phyloP scores from a whole-genome alignment of 768 basidiomycete species.

The Hygrophorus pudorinus region DNA sequence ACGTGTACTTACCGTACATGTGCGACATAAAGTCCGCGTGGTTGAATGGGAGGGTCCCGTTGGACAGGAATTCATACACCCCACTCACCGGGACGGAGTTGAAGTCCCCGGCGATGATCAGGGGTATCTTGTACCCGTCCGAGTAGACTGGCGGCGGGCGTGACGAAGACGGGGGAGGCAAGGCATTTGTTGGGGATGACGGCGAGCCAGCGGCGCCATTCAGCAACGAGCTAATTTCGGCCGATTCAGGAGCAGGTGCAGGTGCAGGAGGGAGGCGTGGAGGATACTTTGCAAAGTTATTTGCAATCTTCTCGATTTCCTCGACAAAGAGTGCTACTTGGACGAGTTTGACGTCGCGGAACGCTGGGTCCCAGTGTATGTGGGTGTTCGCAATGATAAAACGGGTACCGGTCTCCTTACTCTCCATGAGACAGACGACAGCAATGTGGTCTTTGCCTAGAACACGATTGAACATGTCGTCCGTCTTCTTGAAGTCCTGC shows the following conservation, averaged over 20 bases:
- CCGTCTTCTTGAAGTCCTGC: slow-evolving; percentile 91
- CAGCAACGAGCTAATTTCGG: slow-evolving; percentile 2
- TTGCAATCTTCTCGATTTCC: slow-evolving; percentile 84
- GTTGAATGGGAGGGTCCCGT: slow-evolving; percentile 54
- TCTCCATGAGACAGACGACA: slow-evolving; percentile 79
- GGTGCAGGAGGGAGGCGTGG: slow-evolving; percentile 39
- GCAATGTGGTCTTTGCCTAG: slow-evolving; percentile 92
- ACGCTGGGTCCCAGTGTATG: slow-evolving; percentile 87
- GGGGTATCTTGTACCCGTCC: slow-evolving; percentile 83
- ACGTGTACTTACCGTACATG: slow-evolving; percentile 87
- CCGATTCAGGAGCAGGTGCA: slow-evolving; percentile 8
- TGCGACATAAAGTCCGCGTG: slow-evolving; percentile 93
- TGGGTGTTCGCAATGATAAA: slow-evolving; percentile 87
- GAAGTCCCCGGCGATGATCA: slow-evolving; percentile 91
- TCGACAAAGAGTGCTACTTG: slow-evolving; percentile 90
- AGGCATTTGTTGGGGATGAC: background rate
- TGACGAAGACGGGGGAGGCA: slow-evolving; percentile 16
- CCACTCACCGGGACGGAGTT: slow-evolving; percentile 84
- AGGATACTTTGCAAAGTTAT: slow-evolving; percentile 78
- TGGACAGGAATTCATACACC: slow-evolving; percentile 84
- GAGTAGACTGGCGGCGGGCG: slow-evolving; percentile 60
- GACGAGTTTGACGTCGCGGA: slow-evolving; percentile 94
- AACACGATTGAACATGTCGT: slow-evolving; percentile 99
- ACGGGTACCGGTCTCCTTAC: slow-evolving; percentile 76
- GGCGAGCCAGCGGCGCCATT: background rate